Base-by-base conservation (phyloP, 805 yeast species). In the Lachancea nothofagi region DNA sequence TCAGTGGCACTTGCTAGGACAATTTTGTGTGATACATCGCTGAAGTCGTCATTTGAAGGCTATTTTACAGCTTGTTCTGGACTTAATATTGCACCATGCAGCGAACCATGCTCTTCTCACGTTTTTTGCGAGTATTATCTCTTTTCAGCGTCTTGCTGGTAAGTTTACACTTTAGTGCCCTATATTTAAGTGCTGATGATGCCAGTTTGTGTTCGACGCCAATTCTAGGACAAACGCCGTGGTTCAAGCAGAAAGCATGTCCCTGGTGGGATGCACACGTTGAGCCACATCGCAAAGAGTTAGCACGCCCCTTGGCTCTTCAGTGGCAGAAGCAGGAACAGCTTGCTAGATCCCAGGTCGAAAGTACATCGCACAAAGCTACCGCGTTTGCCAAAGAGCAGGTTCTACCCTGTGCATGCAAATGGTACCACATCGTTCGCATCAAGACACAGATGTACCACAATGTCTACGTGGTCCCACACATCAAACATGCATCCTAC, bases 401-500 rank as follows among this genome's bases (percentile, higher is more conserved):
- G 6, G 35, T 40, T 7, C 15, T 19, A 3, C 43, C 43, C 7
- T 12, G 13, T 9, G 10, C 19, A 17, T 23, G 24, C 38, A 32
- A 34, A 28, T 33, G 38, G 33, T 23, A 15, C 21, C 23, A 40
- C 7, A 20, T 27, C 7, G 30, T 17, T 2, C 29, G 23, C 22
- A 20, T 47, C 15, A 43, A 41, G 8, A 10, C 24, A 17, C 42
- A 25, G 22, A 34, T 29, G 5, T 48, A 47, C 43, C 54, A 53
- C 28, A 47, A 40, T 13, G 48, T 42, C 6, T 49, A 51, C 36
- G 37, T 53, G 24, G 41, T 43, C 12, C 55, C 43, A 5, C 14
- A 20, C 15, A 21, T 34, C 14, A 28, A 23, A 29, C 38, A 40
- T 13, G n/a, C 22, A 4, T 21, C 17, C 22, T 29, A 34, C 18